A percentile compares a stretch with the other conserved stretches of the same genome.
These are phyloP conservation scores for Ascochyta pisi DNA, from an alignment of 2,329 filamentous ascomycete genomes.

Conservation along the genomic window DNA sequence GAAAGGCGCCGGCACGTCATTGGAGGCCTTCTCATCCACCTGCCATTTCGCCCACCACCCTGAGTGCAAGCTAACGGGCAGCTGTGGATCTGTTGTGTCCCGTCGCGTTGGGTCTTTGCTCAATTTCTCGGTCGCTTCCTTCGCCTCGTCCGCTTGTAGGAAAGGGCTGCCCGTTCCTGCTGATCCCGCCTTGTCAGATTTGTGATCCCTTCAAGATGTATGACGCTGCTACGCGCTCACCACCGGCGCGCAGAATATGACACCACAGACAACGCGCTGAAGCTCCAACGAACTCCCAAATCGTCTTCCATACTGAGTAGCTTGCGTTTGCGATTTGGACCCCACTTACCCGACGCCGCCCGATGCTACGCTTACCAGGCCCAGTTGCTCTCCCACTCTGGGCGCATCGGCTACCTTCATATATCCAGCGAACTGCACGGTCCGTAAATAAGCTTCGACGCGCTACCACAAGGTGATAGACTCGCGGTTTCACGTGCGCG, in stretches of 20 bases:
- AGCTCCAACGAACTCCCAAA: slow-evolving; percentile 1
- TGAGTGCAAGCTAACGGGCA: slow-evolving; percentile 17
- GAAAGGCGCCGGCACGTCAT: slow-evolving; percentile 13
- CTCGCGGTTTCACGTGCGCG: slow-evolving; percentile 34
- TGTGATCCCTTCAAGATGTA: slow-evolving; percentile 21
- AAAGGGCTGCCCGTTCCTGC: slow-evolving; percentile 11
- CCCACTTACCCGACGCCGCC: slow-evolving; percentile 15
- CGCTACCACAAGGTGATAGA: slow-evolving; percentile 16
- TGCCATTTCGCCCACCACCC: slow-evolving; percentile 21
- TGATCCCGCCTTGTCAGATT: slow-evolving; percentile 19
- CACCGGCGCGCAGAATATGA: slow-evolving; percentile 18
- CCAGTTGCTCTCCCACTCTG: slow-evolving; percentile 3
- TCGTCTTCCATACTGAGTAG: background rate
- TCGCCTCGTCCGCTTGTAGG: slow-evolving; percentile 3
- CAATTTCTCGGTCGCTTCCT: slow-evolving; percentile 7
- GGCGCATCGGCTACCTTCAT: slow-evolving; percentile 5
- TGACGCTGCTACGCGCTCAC: slow-evolving; percentile 24
- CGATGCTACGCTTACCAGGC: slow-evolving; percentile 11
- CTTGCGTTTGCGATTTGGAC: slow-evolving; percentile 1
- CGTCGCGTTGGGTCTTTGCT: slow-evolving; percentile 16
- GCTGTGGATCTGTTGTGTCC: slow-evolving; percentile 22
- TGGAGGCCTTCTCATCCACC: slow-evolving; percentile 18
- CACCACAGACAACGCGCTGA: slow-evolving; percentile 7
- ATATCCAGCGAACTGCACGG: slow-evolving; percentile 13
- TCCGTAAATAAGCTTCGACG: slow-evolving; percentile 9